Conservation (phyloP, 208 protist species). For the Crithidia fasciculata region DNA sequence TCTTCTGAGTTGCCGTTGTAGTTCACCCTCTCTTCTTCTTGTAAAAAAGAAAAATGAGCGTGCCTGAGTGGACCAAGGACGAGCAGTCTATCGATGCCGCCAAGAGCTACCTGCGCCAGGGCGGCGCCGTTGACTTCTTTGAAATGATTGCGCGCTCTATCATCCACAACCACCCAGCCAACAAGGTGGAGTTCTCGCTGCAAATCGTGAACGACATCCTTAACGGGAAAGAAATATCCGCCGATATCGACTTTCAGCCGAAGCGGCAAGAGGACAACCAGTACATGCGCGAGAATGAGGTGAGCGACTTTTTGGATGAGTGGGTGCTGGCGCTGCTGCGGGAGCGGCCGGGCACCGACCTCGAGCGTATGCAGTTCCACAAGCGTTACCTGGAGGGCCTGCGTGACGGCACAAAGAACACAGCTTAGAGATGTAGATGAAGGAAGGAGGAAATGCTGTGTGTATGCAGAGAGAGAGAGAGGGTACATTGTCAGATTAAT, state of each 20-base stretch:
- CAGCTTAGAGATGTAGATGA: background rate
- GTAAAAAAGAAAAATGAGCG: constrained; percentile 21
- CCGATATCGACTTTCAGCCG: constrained; percentile 56
- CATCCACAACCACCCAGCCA: constrained; percentile 66
- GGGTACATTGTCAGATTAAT: too few relatives aligned
- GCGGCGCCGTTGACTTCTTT: constrained; percentile 88
- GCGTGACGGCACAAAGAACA: background rate
- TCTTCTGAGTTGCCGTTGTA: background rate
- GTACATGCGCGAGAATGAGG: constrained; percentile 78
- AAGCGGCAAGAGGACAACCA: constrained; percentile 72
- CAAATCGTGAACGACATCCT: constrained; percentile 71
- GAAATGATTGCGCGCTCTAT: constrained; percentile 85
- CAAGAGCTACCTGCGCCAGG: constrained; percentile 85
- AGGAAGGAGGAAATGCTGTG: background rate
- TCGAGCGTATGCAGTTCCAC: constrained; percentile 83
- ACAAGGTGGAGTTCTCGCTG: constrained; percentile 59
- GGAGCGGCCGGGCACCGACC: constrained; percentile 62
- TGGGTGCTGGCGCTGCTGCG: constrained; percentile 88
- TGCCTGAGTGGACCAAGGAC: constrained; percentile 81
- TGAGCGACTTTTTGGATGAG: constrained; percentile 88
- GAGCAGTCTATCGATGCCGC: constrained; percentile 87
- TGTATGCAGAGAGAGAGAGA: too few relatives aligned
- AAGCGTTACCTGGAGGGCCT: constrained; percentile 74
- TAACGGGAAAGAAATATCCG: constrained; percentile 54
- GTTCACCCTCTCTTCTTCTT: background rate